Evolutionary conservation across 371 early-diverging fungal species (phyloP), one percentile per base, ranked within the genome.

Genomic region (Funneliformis caledonium): DNA sequence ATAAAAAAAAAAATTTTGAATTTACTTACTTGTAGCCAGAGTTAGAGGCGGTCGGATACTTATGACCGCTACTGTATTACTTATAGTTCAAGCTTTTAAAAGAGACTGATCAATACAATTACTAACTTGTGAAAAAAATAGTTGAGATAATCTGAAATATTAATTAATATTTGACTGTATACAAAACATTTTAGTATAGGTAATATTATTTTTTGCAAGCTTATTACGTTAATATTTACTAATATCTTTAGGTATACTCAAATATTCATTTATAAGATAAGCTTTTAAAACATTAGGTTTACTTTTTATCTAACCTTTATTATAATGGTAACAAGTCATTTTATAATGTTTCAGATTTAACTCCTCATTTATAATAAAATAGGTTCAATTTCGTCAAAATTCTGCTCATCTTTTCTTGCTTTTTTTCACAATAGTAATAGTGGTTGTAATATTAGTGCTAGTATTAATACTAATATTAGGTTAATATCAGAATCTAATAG

Each of bases 261-360:
- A 10, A 72, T 50, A 72, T 4, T 72, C 14, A 72, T 50, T 72
- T n/a, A 22, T 48, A 43, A 72, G 47, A 48, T 72, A 50, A 9
- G 72, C n/a, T 70, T 70, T 70, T 4, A 70, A 22, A 6, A 12
- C 11, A 4, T 12, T 9, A 47, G 48, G 72, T 48, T 26, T 72
- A n/a, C 47, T 50, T 47, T 50, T 26, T 50, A 4, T 7, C 72
- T 22, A 72, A 48, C 9, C 9, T 10, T n/a, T 47, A 10, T 8
- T 19, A 9, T 50, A 72, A 62, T 62, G 8, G 12, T 42, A 68
- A 14, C 11, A 68, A 37, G 68, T 42, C 31, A 16, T 0, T 26
- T 26, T 26, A 26, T 26, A 26, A 33, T 65, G 2, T 1, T 33
- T 14, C 7, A 5, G 9, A 8, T 33, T 37, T 12, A 12, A 8